Base-by-base conservation (phyloP, 345 rosid species). In the Eutrema yunnanense region DNA sequence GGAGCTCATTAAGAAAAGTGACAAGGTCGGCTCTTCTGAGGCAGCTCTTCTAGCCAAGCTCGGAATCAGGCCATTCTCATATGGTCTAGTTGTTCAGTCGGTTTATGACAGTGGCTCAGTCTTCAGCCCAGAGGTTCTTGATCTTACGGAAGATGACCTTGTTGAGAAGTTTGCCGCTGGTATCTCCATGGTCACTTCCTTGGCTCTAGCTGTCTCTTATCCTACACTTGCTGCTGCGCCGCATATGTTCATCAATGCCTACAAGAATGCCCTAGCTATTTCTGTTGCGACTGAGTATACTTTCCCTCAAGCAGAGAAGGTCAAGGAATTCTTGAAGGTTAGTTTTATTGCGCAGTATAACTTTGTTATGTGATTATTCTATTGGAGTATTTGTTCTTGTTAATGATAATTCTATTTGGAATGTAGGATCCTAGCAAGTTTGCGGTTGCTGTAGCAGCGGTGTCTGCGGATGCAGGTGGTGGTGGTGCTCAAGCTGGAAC, bases 71-170 rank as follows among this genome's bases (percentile, higher is more conserved):
- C 95, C 95, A 12, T 89, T 89, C 80, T 89, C 95, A 0, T 89
- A 89, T 34, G 99, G 99, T 82, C 93, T 92, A 4, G 48, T 90
- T 68, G 90, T 95, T 51, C 59, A 66, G 62, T 76, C 87, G 9
- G 97, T 86, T 57, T 95, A 88, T 4, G 99, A 95, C 70, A 86
- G 79, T 43, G 99, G 99, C 3, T 86, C 97, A 2, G 97, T 92
- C 54, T 95, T 89, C 84, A 92, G 84, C 82, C 99, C 97, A 0
- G 93, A 88, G 81, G 99, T 95, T 56, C 96, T 95, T 26, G 80
- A 90, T 41, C 84, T 95, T 32, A 92, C 96, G 0, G 97, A 95
- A 36, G 99, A 89, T 67, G 90, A 87, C 70, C 92, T 92, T 6
- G 19, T 88, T 9, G 88, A 16, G 73, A 95, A 87, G 83, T 95